phyloP scores from a whole-genome alignment of 1,284 basidiomycete species.

The Melanopsichium pennsylvanicum region DNA sequence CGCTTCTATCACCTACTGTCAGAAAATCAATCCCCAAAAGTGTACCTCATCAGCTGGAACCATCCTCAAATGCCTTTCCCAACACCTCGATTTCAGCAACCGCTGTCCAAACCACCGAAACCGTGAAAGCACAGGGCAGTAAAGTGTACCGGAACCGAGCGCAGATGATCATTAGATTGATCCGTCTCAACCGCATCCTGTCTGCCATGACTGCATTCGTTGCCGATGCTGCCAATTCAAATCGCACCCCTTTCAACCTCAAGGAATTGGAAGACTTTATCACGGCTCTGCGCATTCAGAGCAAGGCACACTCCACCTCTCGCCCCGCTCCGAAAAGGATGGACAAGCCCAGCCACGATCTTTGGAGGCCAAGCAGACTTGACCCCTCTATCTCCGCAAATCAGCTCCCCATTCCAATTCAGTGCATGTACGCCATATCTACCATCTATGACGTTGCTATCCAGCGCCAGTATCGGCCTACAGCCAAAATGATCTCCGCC shows the following conservation, averaged over 20 bases:
- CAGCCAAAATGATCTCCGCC: conserved; percentile 26
- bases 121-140: neutral
- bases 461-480: conserved; percentile 2
- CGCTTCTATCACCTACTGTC: neutral
- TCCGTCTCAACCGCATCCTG: conserved; percentile 30
- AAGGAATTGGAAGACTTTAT: conserved; percentile 21
- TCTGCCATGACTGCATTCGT: conserved; percentile 39
- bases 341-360: neutral
- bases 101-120: neutral
- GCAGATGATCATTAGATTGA: conserved; percentile 25
- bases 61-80: too few species aligned
- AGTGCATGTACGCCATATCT: conserved; percentile 43
- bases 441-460: conserved; percentile 33
- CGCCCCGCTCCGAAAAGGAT: conserved; percentile 12
- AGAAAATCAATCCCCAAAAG: neutral
- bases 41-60: neutral
- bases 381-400: conserved; percentile 22
- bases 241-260: conserved; percentile 13
- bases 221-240: conserved; percentile 9
- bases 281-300: conserved; percentile 18
- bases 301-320: conserved; percentile 9
- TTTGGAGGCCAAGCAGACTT: conserved; percentile 28
- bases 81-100: too few species aligned
- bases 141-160: conserved; percentile 8
- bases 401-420: conserved; percentile 21